phyloP scores from a whole-genome alignment of 2,329 filamentous ascomycete species.

The Fusarium gaditjirri region DNA sequence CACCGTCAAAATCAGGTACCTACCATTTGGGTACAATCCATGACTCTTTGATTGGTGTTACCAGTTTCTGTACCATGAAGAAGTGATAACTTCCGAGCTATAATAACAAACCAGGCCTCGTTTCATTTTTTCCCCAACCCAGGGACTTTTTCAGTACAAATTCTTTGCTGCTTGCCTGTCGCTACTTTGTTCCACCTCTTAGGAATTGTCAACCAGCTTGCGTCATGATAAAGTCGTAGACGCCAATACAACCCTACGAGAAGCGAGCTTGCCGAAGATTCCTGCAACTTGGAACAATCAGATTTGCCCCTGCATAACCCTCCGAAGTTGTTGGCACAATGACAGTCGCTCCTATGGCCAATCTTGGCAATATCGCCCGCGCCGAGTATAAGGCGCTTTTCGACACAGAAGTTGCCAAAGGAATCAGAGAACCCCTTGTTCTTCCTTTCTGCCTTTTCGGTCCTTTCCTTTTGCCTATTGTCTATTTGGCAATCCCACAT shows the following conservation, averaged over 20 bases:
- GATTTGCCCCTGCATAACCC: neutral
- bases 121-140: neutral
- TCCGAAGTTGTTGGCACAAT: conserved; percentile 7
- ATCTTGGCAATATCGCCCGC: conserved; percentile 45
- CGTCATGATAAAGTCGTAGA: conserved; percentile 27
- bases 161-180: neutral
- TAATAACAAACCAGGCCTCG: neutral
- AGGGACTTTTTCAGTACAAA: neutral
- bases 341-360: conserved; percentile 5
- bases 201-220: neutral
- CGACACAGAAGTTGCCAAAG: conserved; percentile 50
- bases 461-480: conserved; percentile 58
- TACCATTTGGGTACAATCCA: conserved; percentile 18
- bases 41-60: conserved; percentile 24
- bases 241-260: conserved; percentile 21
- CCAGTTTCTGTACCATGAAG: neutral
- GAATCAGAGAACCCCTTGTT: conserved; percentile 59
- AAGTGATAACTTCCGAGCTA: neutral
- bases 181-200: conserved; percentile 1
- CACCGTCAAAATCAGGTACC: conserved; percentile 2
- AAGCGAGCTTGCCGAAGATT: neutral
- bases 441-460: conserved; percentile 63
- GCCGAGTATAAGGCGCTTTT: conserved; percentile 53
- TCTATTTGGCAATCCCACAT: conserved; percentile 69
- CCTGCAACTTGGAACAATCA: neutral